A percentile compares a stretch with the other conserved stretches of the same genome.
Conservation (phyloP, 1,284 basidiomycete species). For the Kwoniella shivajii region DNA sequence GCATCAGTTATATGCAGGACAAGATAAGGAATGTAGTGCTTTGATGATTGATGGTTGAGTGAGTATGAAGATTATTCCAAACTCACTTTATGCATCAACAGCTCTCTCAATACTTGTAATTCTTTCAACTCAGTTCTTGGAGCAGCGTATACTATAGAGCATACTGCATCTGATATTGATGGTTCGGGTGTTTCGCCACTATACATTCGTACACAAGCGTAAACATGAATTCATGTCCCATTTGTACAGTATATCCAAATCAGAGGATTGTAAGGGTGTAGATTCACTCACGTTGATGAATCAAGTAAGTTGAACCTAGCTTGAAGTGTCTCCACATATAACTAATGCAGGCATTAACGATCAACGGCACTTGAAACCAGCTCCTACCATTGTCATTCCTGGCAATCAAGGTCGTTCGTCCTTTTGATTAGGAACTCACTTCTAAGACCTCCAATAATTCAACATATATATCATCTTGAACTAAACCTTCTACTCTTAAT, state of each 20-base stretch:
- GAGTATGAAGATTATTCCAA: background rate
- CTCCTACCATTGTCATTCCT: background rate
- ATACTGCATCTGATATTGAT: conserved; percentile 70
- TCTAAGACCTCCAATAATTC: conserved; percentile 90
- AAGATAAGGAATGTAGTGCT: too few species aligned
- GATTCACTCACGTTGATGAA: conserved; percentile 33
- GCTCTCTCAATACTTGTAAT: conserved; percentile 84
- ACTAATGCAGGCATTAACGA: conserved; percentile 39
- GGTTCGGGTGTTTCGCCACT: conserved; percentile 82
- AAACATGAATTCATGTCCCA: too few species aligned
- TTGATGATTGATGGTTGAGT: background rate
- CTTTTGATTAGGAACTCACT: conserved; percentile 36
- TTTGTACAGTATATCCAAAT: background rate
- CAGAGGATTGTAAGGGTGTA: background rate
- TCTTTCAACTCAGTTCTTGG: conserved; percentile 91
- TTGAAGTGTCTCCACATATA: conserved; percentile 89
- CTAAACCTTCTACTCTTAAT: conserved; percentile 51
- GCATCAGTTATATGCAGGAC: too few species aligned
- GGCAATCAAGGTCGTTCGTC: background rate
- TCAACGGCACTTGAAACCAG: background rate
- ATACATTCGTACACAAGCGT: too few species aligned
- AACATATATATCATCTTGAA: conserved; percentile 55
- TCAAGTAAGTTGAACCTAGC: conserved; percentile 91
- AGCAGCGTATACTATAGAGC: conserved; percentile 83
- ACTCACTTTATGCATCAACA: conserved; percentile 77